These are phyloP conservation scores for Diaporthe caulivora DNA, from an alignment of 2,329 filamentous ascomycete species.

Conservation along the genomic window DNA sequence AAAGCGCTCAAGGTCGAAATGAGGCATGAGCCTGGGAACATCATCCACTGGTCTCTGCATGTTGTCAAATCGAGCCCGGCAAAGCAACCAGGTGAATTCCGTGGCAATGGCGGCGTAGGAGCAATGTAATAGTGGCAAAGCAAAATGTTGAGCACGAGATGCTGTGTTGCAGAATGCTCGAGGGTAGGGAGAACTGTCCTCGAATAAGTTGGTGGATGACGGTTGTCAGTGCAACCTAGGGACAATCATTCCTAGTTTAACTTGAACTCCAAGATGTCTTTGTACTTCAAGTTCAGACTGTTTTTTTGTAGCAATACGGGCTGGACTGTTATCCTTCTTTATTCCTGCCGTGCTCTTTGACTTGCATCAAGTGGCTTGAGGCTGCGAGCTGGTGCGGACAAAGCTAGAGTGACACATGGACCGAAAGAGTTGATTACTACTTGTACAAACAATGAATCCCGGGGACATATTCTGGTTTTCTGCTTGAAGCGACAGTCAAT, in stretches of 20 bases:
- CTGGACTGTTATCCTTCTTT: neutral
- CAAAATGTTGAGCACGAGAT: neutral
- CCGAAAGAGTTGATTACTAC: too few species aligned
- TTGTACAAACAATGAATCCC: too few species aligned
- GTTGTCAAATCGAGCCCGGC: too few species aligned
- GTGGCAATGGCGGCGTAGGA: neutral
- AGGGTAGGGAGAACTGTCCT: neutral
- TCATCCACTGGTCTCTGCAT: neutral
- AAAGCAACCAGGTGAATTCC: neutral
- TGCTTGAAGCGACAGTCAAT: too few species aligned
- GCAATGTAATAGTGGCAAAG: neutral
- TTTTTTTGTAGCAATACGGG: neutral
- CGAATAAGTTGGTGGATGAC: neutral
- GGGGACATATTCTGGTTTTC: too few species aligned
- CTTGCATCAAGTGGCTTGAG: neutral
- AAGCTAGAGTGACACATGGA: neutral
- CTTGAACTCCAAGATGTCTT: neutral
- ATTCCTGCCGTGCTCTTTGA: neutral
- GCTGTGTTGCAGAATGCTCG: neutral
- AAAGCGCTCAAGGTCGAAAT: slow-evolving; percentile 28
- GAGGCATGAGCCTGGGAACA: neutral
- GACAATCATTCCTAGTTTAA: neutral
- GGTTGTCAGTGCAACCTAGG: neutral
- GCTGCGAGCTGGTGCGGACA: neutral
- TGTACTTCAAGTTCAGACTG: neutral